These are phyloP conservation scores for Pseudocohnilembus persalinus DNA, from an alignment of 169 alveolate species.

Conservation along the genomic window DNA sequence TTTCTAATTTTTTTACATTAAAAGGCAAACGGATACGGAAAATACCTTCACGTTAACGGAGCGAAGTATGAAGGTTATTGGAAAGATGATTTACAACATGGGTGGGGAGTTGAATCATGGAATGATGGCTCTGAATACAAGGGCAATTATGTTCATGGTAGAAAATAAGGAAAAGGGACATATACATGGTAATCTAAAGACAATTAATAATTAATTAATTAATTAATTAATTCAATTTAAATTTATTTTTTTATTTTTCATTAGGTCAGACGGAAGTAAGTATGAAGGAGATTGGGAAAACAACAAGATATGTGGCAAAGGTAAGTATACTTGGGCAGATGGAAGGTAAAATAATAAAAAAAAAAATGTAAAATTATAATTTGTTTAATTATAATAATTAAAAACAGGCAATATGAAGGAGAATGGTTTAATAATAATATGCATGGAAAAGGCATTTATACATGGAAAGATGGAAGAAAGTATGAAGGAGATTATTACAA, in stretches of 20 bases:
- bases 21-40: slow-evolving; percentile 56
- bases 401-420: slow-evolving; percentile 43
- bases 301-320: slow-evolving; percentile 47
- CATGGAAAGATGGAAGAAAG: slow-evolving; percentile 64
- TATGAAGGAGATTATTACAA: slow-evolving; percentile 53
- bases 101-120: slow-evolving; percentile 62
- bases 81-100: slow-evolving; percentile 63
- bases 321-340: slow-evolving; percentile 49
- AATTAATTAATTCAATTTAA: neutral
- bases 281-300: slow-evolving; percentile 54
- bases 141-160: slow-evolving; percentile 61
- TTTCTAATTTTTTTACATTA: neutral
- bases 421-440: slow-evolving; percentile 40
- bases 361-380: slow-evolving; percentile 51
- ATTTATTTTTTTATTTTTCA: neutral
- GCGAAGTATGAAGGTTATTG: slow-evolving; percentile 68
- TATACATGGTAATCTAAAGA: slow-evolving; percentile 60
- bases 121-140: slow-evolving; percentile 55
- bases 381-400: slow-evolving; percentile 37
- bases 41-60: slow-evolving; percentile 52
- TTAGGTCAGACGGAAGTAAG: slow-evolving; percentile 20
- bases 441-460: slow-evolving; percentile 59
- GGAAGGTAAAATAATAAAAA: slow-evolving; percentile 50
- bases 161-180: slow-evolving; percentile 62
- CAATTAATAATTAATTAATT: neutral